Evolutionary conservation across 2,329 filamentous ascomycete species (phyloP).

Genomic region (Fusarium sp.): DNA sequence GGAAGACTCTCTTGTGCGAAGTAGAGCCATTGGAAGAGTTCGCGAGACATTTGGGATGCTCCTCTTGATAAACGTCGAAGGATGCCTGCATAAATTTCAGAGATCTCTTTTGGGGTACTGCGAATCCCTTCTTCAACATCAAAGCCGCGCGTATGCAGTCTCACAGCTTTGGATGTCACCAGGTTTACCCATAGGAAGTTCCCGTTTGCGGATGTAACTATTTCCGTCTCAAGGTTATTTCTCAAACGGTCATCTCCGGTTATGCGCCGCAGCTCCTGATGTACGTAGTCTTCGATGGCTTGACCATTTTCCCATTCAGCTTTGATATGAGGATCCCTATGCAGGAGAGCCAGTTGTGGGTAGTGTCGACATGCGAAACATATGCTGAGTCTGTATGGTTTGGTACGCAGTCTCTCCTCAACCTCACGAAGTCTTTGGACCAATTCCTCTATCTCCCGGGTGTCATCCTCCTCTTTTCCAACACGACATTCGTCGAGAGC

Average conservation of each 20-base stretch:
- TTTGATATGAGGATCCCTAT: no score
- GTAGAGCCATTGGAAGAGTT: no score
- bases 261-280: neutral
- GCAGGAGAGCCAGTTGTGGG: neutral
- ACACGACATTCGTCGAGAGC: neutral
- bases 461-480: neutral
- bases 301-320: neutral
- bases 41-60: no score
- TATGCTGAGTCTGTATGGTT: neutral
- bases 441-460: neutral
- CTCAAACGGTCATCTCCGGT: neutral
- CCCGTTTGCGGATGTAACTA: neutral
- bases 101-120: neutral
- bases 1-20: no score
- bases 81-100: no score
- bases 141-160: no score
- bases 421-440: neutral
- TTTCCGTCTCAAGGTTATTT: neutral
- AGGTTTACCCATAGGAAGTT: neutral
- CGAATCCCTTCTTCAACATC: neutral
- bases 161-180: neutral
- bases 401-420: fast-evolving
- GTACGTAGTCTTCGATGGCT: neutral
- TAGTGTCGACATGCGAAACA: neutral
- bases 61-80: no score